A percentile compares a stretch with the other conserved stretches of the same genome.
Conservation (phyloP, 371 early-diverging fungal genomes). For the Mucor piriformis region DNA sequence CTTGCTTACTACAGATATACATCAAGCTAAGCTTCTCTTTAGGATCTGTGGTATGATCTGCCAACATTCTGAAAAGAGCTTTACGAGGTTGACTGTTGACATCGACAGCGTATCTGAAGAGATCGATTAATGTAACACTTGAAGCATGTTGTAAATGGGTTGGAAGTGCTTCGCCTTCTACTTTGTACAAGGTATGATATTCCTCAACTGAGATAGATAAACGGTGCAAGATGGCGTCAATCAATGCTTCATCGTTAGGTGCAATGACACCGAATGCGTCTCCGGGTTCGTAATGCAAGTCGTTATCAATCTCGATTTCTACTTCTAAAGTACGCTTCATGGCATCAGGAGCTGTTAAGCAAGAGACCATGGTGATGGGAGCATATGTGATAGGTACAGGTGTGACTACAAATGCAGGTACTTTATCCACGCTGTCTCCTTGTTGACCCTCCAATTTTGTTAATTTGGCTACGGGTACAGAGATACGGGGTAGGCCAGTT, state of each 20-base stretch:
- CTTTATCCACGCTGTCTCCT: slow-evolving; percentile 5
- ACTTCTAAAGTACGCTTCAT: slow-evolving; percentile 78
- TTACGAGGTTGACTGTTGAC: slow-evolving; percentile 75
- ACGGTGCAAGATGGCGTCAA: slow-evolving; percentile 54
- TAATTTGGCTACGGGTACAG: slow-evolving; percentile 53
- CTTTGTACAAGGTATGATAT: slow-evolving; percentile 37
- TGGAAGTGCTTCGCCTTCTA: slow-evolving; percentile 60
- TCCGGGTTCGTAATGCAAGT: slow-evolving; percentile 71
- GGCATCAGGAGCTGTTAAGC: slow-evolving; percentile 62
- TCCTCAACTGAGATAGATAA: slow-evolving; percentile 43
- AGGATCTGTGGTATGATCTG: slow-evolving; percentile 69
- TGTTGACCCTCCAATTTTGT: slow-evolving; percentile 16
- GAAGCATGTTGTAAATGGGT: slow-evolving; percentile 61
- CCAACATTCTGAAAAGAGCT: slow-evolving; percentile 78
- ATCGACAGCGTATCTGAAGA: slow-evolving; percentile 77
- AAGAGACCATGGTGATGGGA: slow-evolving; percentile 49
- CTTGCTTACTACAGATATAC: slow-evolving; percentile 82
- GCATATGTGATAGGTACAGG: slow-evolving; percentile 51
- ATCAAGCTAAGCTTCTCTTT: slow-evolving; percentile 73
- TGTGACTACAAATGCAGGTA: slow-evolving; percentile 49
- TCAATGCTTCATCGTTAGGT: slow-evolving; percentile 71
- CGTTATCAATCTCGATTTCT: slow-evolving; percentile 64
- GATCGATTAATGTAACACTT: slow-evolving; percentile 55
- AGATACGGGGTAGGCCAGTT: slow-evolving; percentile 67
- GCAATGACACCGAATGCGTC: slow-evolving; percentile 86